phyloP scores from a whole-genome alignment of 1,284 basidiomycete genomes.

The Malassezia japonica region DNA sequence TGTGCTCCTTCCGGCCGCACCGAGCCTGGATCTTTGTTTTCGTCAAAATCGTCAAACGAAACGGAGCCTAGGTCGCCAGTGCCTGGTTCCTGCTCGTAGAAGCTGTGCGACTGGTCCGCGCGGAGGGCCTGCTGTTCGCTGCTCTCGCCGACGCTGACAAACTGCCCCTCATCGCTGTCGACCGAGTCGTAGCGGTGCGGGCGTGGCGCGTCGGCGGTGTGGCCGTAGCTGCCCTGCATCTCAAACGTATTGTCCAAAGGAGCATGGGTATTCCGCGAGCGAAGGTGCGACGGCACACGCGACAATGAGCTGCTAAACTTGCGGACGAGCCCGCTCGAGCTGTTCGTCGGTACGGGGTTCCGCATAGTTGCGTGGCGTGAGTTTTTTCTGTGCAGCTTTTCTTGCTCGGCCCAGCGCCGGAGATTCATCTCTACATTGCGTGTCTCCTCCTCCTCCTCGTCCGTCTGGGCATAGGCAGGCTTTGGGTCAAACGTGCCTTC shows the following conservation, averaged over 20 bases:
- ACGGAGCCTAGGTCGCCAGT: slow-evolving; percentile 1
- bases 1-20: background rate
- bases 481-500: background rate
- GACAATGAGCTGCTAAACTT: slow-evolving; percentile 9
- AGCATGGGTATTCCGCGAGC: slow-evolving; percentile 3
- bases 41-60: slow-evolving; percentile 13
- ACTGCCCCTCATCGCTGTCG: background rate
- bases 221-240: background rate
- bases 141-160: background rate
- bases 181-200: background rate
- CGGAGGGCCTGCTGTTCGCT: slow-evolving; percentile 1
- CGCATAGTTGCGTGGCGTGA: background rate
- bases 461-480: slow-evolving; percentile 2
- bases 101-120: background rate
- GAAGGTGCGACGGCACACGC: slow-evolving; percentile 2
- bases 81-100: background rate
- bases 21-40: background rate
- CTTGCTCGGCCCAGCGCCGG: slow-evolving; percentile 12
- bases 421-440: slow-evolving; percentile 14
- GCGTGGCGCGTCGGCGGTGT: background rate
- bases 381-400: slow-evolving; percentile 3
- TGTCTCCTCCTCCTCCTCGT: slow-evolving; percentile 13
- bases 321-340: slow-evolving; percentile 3
- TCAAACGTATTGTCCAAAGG: background rate
- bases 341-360: background rate